Percentiles rank a stretch among this genome's conserved stretches.
These are phyloP conservation scores for Wickerhamiella galacta DNA, from an alignment of 805 yeast species.

Conservation along the genomic window DNA sequence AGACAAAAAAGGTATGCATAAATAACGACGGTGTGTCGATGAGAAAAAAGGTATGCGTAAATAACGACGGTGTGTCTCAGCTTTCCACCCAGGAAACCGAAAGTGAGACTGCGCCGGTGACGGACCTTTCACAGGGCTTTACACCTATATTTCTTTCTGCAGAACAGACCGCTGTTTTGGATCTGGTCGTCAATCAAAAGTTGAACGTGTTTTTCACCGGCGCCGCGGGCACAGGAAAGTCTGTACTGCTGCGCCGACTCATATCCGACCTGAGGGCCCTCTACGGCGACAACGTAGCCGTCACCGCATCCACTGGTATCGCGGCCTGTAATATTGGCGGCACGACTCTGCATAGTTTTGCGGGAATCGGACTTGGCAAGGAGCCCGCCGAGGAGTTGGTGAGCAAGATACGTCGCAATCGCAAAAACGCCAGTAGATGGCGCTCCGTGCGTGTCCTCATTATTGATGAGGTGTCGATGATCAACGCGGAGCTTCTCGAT, in stretches of 20 bases:
- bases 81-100: too few relatives aligned
- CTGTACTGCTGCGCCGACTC: slow-evolving; percentile 60
- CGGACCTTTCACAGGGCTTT: too few relatives aligned
- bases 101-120: too few relatives aligned
- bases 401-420: slow-evolving; percentile 31
- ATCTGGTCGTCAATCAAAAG: slow-evolving; percentile 41
- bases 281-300: slow-evolving; percentile 44
- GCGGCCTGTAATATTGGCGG: slow-evolving; percentile 95
- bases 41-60: too few relatives aligned
- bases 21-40: too few relatives aligned
- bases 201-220: slow-evolving; percentile 80
- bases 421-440: slow-evolving; percentile 41
- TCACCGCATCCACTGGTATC: slow-evolving; percentile 90
- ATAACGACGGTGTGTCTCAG: too few relatives aligned
- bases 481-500: slow-evolving; percentile 61
- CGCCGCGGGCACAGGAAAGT: slow-evolving; percentile 97
- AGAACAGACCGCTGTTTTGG: slow-evolving; percentile 43
- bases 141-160: slow-evolving; percentile 20
- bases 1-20: too few relatives aligned
- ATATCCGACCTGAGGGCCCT: slow-evolving; percentile 34
- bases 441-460: slow-evolving; percentile 48
- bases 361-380: slow-evolving; percentile 71
- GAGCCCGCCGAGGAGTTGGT: slow-evolving; percentile 33
- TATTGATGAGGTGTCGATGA: slow-evolving; percentile 90
- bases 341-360: slow-evolving; percentile 64